These are phyloP conservation scores for Xylariaceae sp. DNA, from an alignment of 2,329 filamentous ascomycete genomes.

Conservation along the genomic window DNA sequence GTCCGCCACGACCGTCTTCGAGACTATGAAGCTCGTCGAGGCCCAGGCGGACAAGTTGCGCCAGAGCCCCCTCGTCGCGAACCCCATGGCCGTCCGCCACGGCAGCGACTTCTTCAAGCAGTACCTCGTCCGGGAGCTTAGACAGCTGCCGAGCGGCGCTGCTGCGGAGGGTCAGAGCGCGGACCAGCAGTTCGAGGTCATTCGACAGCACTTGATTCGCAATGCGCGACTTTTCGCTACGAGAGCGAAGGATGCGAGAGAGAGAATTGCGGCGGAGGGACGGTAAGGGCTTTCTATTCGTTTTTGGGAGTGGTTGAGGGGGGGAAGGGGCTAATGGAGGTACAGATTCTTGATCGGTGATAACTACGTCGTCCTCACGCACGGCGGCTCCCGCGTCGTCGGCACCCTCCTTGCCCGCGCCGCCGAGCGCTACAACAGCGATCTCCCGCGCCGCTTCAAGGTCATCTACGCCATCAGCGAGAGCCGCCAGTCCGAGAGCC, in stretches of 20 bases:
- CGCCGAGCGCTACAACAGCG: slow-evolving; percentile 54
- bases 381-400: slow-evolving; percentile 82
- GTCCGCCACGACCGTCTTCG: slow-evolving; percentile 80
- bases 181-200: slow-evolving; percentile 67
- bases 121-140: slow-evolving; percentile 75
- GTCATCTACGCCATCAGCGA: slow-evolving; percentile 73
- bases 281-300: slow-evolving; percentile 16
- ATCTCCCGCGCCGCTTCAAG: slow-evolving; percentile 59
- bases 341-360: slow-evolving; percentile 68
- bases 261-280: slow-evolving; percentile 76
- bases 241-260: slow-evolving; percentile 76
- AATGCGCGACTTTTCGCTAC: slow-evolving; percentile 85
- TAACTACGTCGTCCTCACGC: slow-evolving; percentile 78
- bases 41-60: slow-evolving; percentile 74
- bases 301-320: too few species aligned
- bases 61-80: slow-evolving; percentile 58
- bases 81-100: slow-evolving; percentile 86
- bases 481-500: slow-evolving; percentile 54
- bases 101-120: slow-evolving; percentile 94
- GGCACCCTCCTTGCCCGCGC: slow-evolving; percentile 70
- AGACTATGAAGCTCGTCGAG: slow-evolving; percentile 82
- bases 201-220: slow-evolving; percentile 74
- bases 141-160: slow-evolving; percentile 42
- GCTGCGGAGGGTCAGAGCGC: slow-evolving; percentile 27
- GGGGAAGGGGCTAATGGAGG: slow-evolving; percentile 2